Percentiles rank a stretch among this genome's conserved stretches.
phyloP scores from a whole-genome alignment of 225 moss, liverwort and hornwort species.

The Pleurozium schreberi region DNA sequence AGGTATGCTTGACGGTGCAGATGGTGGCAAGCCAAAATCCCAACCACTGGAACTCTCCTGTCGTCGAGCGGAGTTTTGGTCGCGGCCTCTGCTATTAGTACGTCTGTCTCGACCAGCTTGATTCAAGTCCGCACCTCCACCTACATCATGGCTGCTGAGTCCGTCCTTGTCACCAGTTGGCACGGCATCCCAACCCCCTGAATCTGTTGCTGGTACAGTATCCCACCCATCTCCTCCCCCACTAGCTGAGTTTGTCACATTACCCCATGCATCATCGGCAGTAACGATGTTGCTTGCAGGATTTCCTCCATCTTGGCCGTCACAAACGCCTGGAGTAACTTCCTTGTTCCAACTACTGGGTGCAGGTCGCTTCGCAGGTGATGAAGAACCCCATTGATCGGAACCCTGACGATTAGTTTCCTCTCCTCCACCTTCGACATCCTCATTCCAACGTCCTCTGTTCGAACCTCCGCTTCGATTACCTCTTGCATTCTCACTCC shows the following conservation, averaged over 20 bases:
- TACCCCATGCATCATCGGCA: constrained; percentile 21
- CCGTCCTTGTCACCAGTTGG: background rate
- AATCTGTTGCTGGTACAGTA: constrained; percentile 11
- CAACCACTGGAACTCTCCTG: constrained; percentile 21
- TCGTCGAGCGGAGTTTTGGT: background rate
- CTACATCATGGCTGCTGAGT: background rate
- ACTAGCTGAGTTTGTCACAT: constrained; percentile 15
- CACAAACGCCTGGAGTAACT: constrained; percentile 22
- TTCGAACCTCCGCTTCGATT: background rate
- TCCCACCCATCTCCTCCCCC: constrained; percentile 37
- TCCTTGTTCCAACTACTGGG: constrained; percentile 8
- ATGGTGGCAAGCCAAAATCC: constrained; percentile 21
- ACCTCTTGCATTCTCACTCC: background rate
- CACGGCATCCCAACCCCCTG: constrained; percentile 20
- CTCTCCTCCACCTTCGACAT: constrained; percentile 1
- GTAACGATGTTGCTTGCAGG: background rate
- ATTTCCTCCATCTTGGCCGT: constrained; percentile 18
- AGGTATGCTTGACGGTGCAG: background rate
- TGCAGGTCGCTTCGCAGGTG: background rate
- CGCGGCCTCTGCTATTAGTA: background rate
- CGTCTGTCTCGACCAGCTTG: background rate
- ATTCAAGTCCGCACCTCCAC: background rate
- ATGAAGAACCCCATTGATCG: constrained; percentile 5
- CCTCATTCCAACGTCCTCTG: background rate
- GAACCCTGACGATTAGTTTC: background rate